These are phyloP conservation scores for Citrus inodora DNA, from an alignment of 345 rosid species.

Conservation along the genomic window DNA sequence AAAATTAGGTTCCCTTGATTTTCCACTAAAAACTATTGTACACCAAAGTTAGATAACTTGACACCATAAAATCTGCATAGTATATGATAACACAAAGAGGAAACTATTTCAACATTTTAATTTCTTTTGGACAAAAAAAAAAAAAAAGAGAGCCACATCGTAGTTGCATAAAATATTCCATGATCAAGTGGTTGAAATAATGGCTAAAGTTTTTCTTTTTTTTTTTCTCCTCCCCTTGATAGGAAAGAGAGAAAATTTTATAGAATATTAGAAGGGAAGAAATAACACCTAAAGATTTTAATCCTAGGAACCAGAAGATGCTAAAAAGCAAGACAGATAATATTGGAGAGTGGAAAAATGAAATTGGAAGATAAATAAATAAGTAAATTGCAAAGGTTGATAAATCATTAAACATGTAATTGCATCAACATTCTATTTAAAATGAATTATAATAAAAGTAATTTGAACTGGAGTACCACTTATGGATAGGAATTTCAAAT, in stretches of 20 bases:
- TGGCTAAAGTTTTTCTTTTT: background rate
- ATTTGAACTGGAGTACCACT: background rate
- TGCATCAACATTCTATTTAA: background rate
- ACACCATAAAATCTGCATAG: background rate
- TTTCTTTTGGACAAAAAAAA: background rate
- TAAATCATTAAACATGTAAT: background rate
- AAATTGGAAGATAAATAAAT: background rate
- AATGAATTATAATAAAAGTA: background rate
- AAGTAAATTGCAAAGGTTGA: background rate
- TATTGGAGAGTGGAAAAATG: background rate
- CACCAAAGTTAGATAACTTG: background rate
- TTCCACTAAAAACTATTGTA: background rate
- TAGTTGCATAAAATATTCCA: constrained; percentile 2
- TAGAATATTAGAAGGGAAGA: background rate
- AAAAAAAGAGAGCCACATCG: background rate
- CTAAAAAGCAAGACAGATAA: background rate
- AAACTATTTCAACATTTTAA: background rate
- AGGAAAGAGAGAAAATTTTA: too few species aligned
- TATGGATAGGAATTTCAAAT: background rate
- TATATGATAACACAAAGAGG: background rate
- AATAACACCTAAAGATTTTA: background rate
- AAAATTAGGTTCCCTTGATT: constrained; percentile 10
- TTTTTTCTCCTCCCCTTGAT: too few species aligned
- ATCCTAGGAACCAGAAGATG: background rate
- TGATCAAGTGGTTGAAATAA: background rate